Percentiles rank a stretch among this genome's conserved stretches.
These are phyloP conservation scores for Reutealis trisperma DNA, from an alignment of 345 rosid genomes.

Conservation along the genomic window DNA sequence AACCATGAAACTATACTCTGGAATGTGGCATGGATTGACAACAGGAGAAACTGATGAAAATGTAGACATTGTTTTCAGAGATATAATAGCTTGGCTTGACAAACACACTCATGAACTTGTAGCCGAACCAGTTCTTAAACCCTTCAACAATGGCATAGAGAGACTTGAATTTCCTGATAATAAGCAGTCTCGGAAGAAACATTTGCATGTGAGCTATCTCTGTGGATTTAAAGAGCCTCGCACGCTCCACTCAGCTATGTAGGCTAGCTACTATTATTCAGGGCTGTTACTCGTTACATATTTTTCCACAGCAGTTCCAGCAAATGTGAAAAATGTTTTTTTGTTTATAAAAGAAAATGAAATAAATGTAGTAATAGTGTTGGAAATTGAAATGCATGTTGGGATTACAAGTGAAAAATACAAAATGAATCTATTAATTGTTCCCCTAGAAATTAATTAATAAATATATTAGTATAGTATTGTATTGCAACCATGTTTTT, in stretches of 20 bases:
- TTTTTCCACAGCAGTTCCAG: not conserved
- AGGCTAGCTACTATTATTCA: slow-evolving; percentile 7
- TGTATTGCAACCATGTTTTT: too few species aligned
- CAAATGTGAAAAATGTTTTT: not conserved
- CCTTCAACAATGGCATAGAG: slow-evolving; percentile 15
- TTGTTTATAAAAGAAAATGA: too few species aligned
- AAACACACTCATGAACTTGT: slow-evolving; percentile 30
- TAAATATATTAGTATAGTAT: too few species aligned
- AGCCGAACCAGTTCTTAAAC: slow-evolving; percentile 30
- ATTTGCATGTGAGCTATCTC: slow-evolving; percentile 34
- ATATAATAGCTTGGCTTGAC: slow-evolving; percentile 75
- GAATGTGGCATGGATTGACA: slow-evolving; percentile 95
- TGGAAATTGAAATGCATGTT: not conserved
- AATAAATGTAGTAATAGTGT: not conserved
- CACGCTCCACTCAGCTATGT: slow-evolving; percentile 63
- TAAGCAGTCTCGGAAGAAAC: not conserved
- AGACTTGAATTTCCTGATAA: slow-evolving; percentile 2
- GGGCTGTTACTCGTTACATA: not conserved
- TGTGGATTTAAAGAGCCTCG: slow-evolving; percentile 67
- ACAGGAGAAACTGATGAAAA: slow-evolving; percentile 84
- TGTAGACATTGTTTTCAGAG: slow-evolving; percentile 66
- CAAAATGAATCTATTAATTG: too few species aligned
- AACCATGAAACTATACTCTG: slow-evolving; percentile 77
- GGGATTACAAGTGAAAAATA: too few species aligned
- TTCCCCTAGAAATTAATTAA: too few species aligned